phyloP scores from a whole-genome alignment of 495 filamentous ascomycete species.

The Barbatosphaeria neglecta region DNA sequence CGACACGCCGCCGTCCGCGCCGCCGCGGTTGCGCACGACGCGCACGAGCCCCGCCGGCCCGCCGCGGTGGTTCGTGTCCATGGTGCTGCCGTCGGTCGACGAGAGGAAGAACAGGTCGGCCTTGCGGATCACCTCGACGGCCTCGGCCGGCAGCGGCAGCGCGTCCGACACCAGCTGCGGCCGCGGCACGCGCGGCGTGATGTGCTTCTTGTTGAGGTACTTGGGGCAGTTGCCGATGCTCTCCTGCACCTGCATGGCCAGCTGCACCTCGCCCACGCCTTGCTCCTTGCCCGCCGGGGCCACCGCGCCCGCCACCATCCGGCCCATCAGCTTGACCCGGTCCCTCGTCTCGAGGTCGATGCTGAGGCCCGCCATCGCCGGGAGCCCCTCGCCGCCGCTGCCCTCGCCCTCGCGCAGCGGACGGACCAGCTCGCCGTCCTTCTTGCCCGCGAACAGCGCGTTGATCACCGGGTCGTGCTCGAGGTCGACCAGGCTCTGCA shows the following conservation, averaged over 20 bases:
- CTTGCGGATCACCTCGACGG: conserved; percentile 46
- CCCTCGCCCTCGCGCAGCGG: conserved; percentile 17
- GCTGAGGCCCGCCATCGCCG: conserved; percentile 47
- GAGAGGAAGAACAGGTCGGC: conserved; percentile 72
- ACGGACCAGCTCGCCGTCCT: conserved; percentile 20
- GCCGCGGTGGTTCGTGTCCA: conserved; percentile 81
- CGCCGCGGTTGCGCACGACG: conserved; percentile 41
- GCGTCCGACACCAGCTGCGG: conserved; percentile 40
- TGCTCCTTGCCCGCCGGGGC: conserved; percentile 9
- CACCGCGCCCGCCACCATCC: conserved; percentile 47
- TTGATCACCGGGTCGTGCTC: conserved; percentile 54
- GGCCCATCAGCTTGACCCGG: conserved; percentile 57
- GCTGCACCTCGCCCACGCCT: conserved; percentile 42
- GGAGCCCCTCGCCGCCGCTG: conserved; percentile 8
- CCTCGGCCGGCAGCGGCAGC: conserved; percentile 28
- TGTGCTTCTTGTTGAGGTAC: conserved; percentile 63
- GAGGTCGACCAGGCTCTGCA: conserved; percentile 46
- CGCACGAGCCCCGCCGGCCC: conserved; percentile 65
- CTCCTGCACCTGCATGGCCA: conserved; percentile 55
- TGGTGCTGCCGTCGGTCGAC: conserved; percentile 49
- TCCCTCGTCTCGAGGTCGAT: conserved; percentile 56
- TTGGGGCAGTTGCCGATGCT: conserved; percentile 74
- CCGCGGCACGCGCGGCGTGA: conserved; percentile 38
- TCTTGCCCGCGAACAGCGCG: conserved; percentile 30
- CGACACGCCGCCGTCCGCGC: conserved; percentile 20